Evolutionary conservation across 768 basidiomycete species (phyloP).

Genomic region (Boletus coccyginus): DNA sequence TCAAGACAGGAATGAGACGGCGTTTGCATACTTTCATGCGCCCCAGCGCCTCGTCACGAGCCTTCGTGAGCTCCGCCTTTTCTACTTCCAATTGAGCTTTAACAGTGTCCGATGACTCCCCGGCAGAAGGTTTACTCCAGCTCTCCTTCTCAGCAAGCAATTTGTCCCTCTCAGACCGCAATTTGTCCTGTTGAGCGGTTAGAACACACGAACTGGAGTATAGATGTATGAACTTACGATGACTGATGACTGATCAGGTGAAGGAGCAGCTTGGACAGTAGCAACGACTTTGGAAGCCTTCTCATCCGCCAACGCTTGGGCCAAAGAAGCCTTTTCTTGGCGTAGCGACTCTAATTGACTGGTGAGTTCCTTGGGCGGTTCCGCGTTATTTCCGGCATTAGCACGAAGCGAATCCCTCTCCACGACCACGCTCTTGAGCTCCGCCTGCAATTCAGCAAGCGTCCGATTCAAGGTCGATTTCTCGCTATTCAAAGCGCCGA

Average conservation of each 20-base stretch:
- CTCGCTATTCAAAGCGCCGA: conserved; percentile 25
- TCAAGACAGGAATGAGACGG: not conserved
- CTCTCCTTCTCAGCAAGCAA: conserved; percentile 59
- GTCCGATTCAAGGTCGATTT: conserved; percentile 30
- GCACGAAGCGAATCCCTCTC: conserved; percentile 31
- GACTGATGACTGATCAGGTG: conserved; percentile 24
- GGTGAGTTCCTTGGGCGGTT: conserved; percentile 30
- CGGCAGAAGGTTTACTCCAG: conserved; percentile 21
- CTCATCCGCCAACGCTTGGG: conserved; percentile 39
- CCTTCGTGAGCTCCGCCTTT: conserved; percentile 54
- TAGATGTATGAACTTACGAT: conserved; percentile 29
- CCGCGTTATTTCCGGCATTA: conserved; percentile 9
- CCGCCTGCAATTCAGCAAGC: conserved; percentile 22
- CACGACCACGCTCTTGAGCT: conserved; percentile 26
- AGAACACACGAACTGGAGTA: not conserved
- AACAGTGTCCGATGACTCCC: conserved; percentile 30
- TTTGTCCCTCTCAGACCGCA: conserved; percentile 60
- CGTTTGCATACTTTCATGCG: conserved; percentile 49
- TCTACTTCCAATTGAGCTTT: conserved; percentile 54
- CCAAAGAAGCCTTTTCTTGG: conserved; percentile 38
- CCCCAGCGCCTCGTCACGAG: conserved; percentile 57
- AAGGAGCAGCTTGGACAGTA: conserved; percentile 5
- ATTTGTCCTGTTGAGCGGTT: conserved; percentile 39
- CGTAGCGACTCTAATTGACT: conserved; percentile 36
- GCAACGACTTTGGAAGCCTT: conserved; percentile 28